phyloP scores from a whole-genome alignment of 805 yeast species.

The Sugiyamaella americana region DNA sequence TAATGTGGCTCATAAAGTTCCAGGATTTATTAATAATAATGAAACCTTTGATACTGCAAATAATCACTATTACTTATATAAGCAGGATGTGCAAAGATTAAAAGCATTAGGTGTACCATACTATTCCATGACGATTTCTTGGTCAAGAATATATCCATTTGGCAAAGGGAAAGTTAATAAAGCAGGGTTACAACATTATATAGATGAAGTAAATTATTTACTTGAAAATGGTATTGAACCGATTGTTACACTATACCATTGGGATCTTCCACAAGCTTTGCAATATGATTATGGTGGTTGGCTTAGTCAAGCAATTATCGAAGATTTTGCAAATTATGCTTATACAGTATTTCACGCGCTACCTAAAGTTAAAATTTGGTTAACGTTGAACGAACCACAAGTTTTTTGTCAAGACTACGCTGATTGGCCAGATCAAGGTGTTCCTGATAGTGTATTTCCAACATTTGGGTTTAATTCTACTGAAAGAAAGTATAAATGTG shows the following conservation, averaged over 20 bases:
- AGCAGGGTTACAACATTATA: conserved; percentile 31
- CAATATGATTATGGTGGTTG: conserved; percentile 28
- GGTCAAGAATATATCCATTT: conserved; percentile 35
- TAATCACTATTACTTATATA: conserved; percentile 33
- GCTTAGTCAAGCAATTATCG: conserved; percentile 27
- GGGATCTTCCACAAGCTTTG: conserved; percentile 32
- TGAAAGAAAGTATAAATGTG: conserved; percentile 15
- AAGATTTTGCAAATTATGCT: conserved; percentile 33
- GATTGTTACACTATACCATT: conserved; percentile 33
- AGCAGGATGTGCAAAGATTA: conserved; percentile 32
- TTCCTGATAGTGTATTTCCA: conserved; percentile 25
- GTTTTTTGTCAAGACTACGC: conserved; percentile 19
- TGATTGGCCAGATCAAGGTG: conserved; percentile 18
- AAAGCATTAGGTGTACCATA: conserved; percentile 32
- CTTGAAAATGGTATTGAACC: conserved; percentile 27
- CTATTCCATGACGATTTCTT: conserved; percentile 34
- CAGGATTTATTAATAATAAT: conserved; percentile 15
- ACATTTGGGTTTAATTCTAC: conserved; percentile 13
- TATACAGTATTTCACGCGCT: conserved; percentile 30
- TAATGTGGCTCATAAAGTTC: conserved; percentile 19
- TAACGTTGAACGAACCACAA: conserved; percentile 34
- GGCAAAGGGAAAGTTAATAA: conserved; percentile 22
- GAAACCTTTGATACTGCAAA: conserved; percentile 27
- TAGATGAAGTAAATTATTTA: conserved; percentile 29
- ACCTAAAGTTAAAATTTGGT: conserved; percentile 31